Evolutionary conservation across 2,329 filamentous ascomycete genomes (phyloP).

Genomic region (Pyrenochaeta sp.): DNA sequence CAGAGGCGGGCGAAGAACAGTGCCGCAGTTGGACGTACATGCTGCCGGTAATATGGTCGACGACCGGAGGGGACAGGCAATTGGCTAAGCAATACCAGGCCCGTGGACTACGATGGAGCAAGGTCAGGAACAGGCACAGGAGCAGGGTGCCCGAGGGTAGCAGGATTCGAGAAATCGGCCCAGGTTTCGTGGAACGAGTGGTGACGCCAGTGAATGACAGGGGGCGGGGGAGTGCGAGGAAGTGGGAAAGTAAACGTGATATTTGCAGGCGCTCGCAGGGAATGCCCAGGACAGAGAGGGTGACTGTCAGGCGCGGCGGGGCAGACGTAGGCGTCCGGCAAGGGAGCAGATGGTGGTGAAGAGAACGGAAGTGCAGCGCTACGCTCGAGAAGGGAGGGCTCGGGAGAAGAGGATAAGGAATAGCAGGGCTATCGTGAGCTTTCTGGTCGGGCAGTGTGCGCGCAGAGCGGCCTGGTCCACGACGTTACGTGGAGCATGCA

Average conservation of each 20-base stretch:
- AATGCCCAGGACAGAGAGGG: conserved; percentile 12
- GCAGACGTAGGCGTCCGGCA: not conserved
- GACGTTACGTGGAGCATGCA: not conserved
- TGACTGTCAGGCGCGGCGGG: not conserved
- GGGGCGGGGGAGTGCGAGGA: conserved; percentile 10
- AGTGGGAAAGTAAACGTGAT: conserved; percentile 21
- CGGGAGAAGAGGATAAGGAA: not conserved
- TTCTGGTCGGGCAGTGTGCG: conserved; percentile 2
- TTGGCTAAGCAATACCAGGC: conserved; percentile 19
- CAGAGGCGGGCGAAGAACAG: conserved; percentile 34
- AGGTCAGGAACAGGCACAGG: not conserved
- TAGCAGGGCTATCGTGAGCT: not conserved
- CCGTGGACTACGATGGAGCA: conserved; percentile 3
- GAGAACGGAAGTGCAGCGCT: not conserved
- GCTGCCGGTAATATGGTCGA: conserved; percentile 27
- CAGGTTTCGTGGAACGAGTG: conserved; percentile 24
- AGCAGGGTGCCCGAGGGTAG: conserved; percentile 25
- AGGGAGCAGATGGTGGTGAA: conserved; percentile 18
- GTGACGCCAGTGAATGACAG: conserved; percentile 19
- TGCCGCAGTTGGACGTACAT: conserved; percentile 47
- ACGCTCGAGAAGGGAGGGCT: not conserved
- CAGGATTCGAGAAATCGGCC: conserved; percentile 16
- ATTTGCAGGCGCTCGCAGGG: conserved; percentile 18
- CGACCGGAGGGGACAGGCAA: conserved; percentile 8
- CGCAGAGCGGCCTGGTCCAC: not conserved